Evolutionary conservation across 2,329 filamentous ascomycete genomes (phyloP).

Genomic region (Chalara sp.): DNA sequence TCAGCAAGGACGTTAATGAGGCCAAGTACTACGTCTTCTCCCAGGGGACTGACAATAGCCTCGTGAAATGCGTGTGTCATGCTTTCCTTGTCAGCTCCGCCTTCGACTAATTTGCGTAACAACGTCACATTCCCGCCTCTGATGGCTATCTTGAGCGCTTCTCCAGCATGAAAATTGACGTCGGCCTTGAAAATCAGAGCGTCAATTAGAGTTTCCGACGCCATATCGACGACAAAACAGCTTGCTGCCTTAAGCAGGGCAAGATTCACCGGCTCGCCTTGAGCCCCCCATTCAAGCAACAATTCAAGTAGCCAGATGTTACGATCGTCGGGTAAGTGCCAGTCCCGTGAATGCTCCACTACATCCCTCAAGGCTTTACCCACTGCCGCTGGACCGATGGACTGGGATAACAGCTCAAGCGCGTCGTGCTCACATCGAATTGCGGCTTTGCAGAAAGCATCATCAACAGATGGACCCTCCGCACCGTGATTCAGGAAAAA

Average conservation of each 20-base stretch:
- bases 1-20: neutral
- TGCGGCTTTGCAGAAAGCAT: neutral
- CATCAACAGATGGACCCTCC: neutral
- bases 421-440: neutral
- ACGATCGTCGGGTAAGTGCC: neutral
- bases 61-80: neutral
- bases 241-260: neutral
- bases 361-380: neutral
- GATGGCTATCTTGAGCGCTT: neutral
- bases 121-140: neutral
- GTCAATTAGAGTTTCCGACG: neutral
- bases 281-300: neutral
- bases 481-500: neutral
- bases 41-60: neutral
- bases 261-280: neutral
- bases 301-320: neutral
- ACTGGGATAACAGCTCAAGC: neutral
- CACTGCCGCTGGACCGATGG: neutral
- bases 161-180: neutral
- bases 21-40: neutral
- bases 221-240: neutral
- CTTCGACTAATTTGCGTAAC: neutral
- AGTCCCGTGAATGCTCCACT: neutral
- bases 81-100: neutral
- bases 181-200: neutral